A percentile compares a stretch with the other conserved stretches of the same genome.
phyloP scores from a whole-genome alignment of 139 green algal species.

The Coelastrella sp. region DNA sequence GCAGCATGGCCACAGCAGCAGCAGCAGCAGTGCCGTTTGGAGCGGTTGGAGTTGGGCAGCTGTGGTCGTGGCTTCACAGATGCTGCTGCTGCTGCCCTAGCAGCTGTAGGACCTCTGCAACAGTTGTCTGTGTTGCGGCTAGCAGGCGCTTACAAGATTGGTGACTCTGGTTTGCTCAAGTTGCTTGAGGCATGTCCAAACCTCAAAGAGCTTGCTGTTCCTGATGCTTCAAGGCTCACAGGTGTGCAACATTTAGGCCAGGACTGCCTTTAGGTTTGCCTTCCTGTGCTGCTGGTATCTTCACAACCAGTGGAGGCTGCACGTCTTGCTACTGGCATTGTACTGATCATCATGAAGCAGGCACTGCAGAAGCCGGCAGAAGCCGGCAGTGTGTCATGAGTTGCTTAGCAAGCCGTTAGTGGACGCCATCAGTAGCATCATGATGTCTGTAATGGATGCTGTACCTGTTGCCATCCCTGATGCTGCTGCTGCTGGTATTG shows the following conservation, averaged over 20 bases:
- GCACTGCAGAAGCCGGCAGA: too few species aligned
- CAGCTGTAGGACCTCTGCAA: not conserved
- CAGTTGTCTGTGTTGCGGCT: constrained; percentile 59
- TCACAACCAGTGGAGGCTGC: not conserved
- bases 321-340: too few species aligned
- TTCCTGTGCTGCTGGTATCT: not conserved
- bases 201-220: constrained; percentile 46
- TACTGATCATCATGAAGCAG: too few species aligned
- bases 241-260: not conserved
- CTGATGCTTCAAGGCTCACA: constrained; percentile 24
- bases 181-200: constrained; percentile 49
- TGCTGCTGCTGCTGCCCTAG: constrained; percentile 51
- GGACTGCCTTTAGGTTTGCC: not conserved
- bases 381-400: too few species aligned
- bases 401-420: too few species aligned
- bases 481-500: not conserved
- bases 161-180: constrained; percentile 58
- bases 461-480: not conserved
- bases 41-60: constrained; percentile 70
- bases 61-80: constrained; percentile 75
- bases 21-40: constrained; percentile 50
- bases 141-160: constrained; percentile 72
- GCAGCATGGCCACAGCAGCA: not conserved
- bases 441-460: not conserved
- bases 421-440: too few species aligned